phyloP scores from a whole-genome alignment of 441 rosid genomes.

The Populus tomentosa region DNA sequence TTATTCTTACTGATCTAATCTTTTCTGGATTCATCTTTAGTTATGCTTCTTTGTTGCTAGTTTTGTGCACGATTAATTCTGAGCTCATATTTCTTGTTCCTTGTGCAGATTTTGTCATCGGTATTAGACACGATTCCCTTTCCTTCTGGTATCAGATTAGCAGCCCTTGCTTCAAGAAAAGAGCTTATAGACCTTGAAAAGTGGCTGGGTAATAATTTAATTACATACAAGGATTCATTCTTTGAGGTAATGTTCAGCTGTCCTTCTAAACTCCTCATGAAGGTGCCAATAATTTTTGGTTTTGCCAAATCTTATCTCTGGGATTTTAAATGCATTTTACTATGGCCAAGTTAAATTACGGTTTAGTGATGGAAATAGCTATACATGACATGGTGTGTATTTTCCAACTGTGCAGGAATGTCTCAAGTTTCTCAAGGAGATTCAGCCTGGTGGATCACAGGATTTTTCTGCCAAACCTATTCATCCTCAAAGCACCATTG shows the following conservation, averaged over 20 bases:
- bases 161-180: constrained; percentile 77
- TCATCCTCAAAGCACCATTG: constrained; percentile 45
- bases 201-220: constrained; percentile 70
- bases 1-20: background rate
- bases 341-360: background rate
- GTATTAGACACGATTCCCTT: constrained; percentile 79
- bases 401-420: constrained; percentile 65
- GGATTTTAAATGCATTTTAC: background rate
- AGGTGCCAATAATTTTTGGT: background rate
- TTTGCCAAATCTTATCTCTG: background rate
- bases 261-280: constrained; percentile 29
- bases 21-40: background rate
- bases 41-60: constrained; percentile 18
- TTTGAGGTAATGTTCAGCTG: constrained; percentile 54
- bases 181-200: constrained; percentile 78
- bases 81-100: constrained; percentile 14
- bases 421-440: constrained; percentile 75
- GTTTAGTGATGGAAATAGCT: background rate
- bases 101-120: constrained; percentile 69
- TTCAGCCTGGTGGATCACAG: constrained; percentile 64
- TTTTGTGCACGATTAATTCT: background rate
- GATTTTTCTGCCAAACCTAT: constrained; percentile 61
- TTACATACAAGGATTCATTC: constrained; percentile 62
- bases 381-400: constrained; percentile 18
- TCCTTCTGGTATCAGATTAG: constrained; percentile 67